Conservation (phyloP, 139 green algal genomes). For the Microglena sp. region DNA sequence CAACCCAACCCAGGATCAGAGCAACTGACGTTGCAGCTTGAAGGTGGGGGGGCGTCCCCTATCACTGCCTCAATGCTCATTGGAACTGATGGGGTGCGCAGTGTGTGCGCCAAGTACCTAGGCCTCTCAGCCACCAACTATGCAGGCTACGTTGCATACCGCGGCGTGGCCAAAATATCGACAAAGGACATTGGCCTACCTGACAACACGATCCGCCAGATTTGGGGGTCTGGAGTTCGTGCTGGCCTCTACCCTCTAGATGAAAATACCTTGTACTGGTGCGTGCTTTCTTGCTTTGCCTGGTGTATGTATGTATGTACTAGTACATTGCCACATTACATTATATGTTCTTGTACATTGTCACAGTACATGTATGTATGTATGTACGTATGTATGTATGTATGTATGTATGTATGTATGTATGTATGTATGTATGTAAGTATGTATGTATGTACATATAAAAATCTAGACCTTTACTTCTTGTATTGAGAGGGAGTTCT, state of each 20-base stretch:
- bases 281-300: neutral
- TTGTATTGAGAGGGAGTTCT: too few species aligned
- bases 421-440: too few species aligned
- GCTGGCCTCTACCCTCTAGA: conserved; percentile 63
- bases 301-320: too few species aligned
- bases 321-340: neutral
- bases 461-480: too few species aligned
- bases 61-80: too few species aligned
- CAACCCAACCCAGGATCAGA: too few species aligned
- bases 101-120: conserved; percentile 13
- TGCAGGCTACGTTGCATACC: conserved; percentile 12
- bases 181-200: conserved; percentile 9
- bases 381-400: neutral
- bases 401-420: too few species aligned
- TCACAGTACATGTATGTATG: neutral
- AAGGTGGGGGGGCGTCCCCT: too few species aligned
- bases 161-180: conserved; percentile 28
- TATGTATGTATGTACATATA: too few species aligned
- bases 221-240: conserved; percentile 36
- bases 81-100: conserved; percentile 15
- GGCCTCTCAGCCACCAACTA: conserved; percentile 9
- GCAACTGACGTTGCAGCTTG: too few species aligned
- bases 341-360: neutral
- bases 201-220: conserved; percentile 23
- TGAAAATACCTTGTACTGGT: conserved; percentile 44